Percentiles rank a stretch among this genome's conserved stretches.
These are phyloP conservation scores for Fistulinella prunicolor DNA, from an alignment of 768 basidiomycete species.

Conservation along the genomic window DNA sequence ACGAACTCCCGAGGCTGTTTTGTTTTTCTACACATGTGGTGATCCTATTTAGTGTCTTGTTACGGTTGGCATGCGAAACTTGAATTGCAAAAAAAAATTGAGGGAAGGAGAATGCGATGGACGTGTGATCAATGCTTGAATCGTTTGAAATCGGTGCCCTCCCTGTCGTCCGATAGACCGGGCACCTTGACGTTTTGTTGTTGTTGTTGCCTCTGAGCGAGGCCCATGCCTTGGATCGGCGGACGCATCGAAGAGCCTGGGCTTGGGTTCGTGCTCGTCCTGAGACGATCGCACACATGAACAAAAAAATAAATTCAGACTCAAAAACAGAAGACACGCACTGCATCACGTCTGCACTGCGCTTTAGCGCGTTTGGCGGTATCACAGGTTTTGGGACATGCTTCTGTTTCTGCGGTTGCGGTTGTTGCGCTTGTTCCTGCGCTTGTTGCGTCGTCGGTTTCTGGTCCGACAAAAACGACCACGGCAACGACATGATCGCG, in stretches of 20 bases:
- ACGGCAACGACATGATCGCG: too few relatives aligned
- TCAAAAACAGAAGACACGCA: slow-evolving; percentile 12
- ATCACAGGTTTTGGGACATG: neutral
- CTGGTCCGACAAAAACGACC: too few relatives aligned
- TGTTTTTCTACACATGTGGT: too few relatives aligned
- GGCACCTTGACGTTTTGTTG: slow-evolving; percentile 7
- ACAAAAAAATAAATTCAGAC: neutral
- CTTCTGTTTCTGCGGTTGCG: neutral
- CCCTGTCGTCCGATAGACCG: slow-evolving; percentile 28
- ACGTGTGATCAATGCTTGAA: slow-evolving; percentile 31
- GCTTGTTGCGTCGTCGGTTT: slow-evolving; percentile 5
- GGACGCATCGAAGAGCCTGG: slow-evolving; percentile 22
- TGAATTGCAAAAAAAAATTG: neutral
- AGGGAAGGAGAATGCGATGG: neutral
- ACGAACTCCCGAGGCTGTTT: too few relatives aligned
- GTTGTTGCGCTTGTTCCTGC: neutral
- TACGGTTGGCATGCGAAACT: too few relatives aligned
- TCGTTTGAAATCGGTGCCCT: slow-evolving; percentile 38
- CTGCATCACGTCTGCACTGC: slow-evolving; percentile 34
- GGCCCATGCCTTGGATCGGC: slow-evolving; percentile 38
- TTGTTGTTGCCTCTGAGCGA: slow-evolving; percentile 32
- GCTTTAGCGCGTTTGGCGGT: slow-evolving; percentile 26
- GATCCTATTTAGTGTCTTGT: too few relatives aligned
- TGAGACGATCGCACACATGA: slow-evolving; percentile 1
- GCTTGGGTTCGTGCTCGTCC: slow-evolving; percentile 18